These are phyloP conservation scores for Fusarium tanahbumbuense DNA, from an alignment of 2,329 filamentous ascomycete species.

Conservation along the genomic window DNA sequence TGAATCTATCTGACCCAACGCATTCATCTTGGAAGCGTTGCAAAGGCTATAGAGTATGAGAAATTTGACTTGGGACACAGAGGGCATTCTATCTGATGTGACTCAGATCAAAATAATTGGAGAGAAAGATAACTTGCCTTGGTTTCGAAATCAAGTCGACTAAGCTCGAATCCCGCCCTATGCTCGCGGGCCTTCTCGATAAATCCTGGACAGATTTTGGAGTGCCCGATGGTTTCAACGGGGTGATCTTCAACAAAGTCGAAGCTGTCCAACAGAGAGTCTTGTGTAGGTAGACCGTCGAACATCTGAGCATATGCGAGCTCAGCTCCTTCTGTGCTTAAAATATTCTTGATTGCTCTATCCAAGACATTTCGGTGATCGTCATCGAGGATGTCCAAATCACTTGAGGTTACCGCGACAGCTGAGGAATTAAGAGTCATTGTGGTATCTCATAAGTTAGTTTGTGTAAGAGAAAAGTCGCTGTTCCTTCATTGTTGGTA, in stretches of 20 bases:
- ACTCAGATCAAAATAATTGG: background rate
- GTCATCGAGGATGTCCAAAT: background rate
- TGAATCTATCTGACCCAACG: background rate
- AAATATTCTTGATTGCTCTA: background rate
- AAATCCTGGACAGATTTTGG: constrained; percentile 2
- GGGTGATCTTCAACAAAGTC: background rate
- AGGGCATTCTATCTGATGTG: too few relatives aligned
- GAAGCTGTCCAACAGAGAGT: background rate
- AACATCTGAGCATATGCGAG: constrained; percentile 15
- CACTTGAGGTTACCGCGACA: too few relatives aligned
- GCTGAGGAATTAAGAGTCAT: background rate
- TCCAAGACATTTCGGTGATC: background rate
- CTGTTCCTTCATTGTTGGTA: background rate
- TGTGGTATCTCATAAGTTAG: too few relatives aligned
- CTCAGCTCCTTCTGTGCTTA: constrained; percentile 12
- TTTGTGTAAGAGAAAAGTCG: background rate
- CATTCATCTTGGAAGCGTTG: background rate
- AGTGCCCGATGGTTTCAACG: rapidly evolving
- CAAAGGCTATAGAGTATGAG: background rate
- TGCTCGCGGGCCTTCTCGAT: constrained; percentile 10
- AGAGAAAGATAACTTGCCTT: background rate
- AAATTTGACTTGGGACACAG: rapidly evolving
- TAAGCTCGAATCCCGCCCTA: background rate
- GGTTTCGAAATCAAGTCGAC: background rate
- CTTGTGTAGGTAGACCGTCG: constrained; percentile 17